Base-by-base conservation (phyloP, 352 stramenopile species). In the Hyaloperonospora brassicae region DNA sequence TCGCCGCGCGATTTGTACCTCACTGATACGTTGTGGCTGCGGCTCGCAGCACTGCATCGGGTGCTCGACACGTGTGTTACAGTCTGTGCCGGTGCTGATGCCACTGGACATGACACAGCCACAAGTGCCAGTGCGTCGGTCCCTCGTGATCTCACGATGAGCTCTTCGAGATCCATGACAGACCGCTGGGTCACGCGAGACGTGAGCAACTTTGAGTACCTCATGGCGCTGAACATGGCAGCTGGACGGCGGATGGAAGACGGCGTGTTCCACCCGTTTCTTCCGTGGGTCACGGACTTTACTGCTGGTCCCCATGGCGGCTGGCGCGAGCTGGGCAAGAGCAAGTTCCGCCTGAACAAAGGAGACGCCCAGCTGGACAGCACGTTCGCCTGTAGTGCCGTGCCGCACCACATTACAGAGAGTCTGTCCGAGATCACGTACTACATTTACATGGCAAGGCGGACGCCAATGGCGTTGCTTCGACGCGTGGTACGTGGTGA, bases 241-340 rank as follows among this genome's bases (percentile, higher is more conserved):
- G 89, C 91, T 24, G 93, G 93, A 10, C 70, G 94, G 38, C 78
- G 77, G 13, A 62, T 89, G 75, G 64, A 86, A 13, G 76, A 87
- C 52, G 66, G 72, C 23, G 71, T 79, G 10, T 95, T 95, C 55
- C 93, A 98, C 60, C 87, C 92, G 0, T 87, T 98, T 27, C 50
- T 98, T n/a, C 95, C 95, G 0, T 98, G 95, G 95, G 92, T 98
- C 9, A 95, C 87, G 10, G 89, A 98, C 63, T 97, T 98, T 54
- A 79, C 61, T 3, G 52, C 41, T 25, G 56, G 53, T 2, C 62
- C 54, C 3, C 55, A 61, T 34, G 66, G 64, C 30, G 79, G 86
- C 21, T 96, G 88, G 83, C 75, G 93, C 21, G 89, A 98, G 52
- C 61, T 98, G 12, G 74, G 62, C 13, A 95, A 89, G 60, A 96